These are phyloP conservation scores for Silene noctiflora DNA, from an alignment of 179 eudicot genomes.

Conservation along the genomic window DNA sequence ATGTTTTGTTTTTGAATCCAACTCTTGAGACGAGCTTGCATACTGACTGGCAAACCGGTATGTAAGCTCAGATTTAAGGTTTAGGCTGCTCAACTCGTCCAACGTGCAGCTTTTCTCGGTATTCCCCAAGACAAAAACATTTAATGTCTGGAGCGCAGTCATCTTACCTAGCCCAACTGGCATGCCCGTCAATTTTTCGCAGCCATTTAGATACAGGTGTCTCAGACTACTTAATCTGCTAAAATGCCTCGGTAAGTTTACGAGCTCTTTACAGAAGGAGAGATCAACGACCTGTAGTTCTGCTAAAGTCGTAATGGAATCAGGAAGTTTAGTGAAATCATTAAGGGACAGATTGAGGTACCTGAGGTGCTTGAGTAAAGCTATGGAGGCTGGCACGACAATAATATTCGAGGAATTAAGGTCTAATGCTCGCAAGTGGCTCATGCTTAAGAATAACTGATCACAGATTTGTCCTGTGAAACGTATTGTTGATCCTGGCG, in stretches of 20 bases:
- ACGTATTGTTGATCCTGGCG: neutral
- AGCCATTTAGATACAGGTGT: conserved; percentile 19
- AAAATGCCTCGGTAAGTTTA: conserved; percentile 11
- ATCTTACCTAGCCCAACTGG: conserved; percentile 25
- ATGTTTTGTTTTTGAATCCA: too few species aligned
- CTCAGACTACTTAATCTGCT: conserved; percentile 21
- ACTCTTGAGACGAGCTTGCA: neutral
- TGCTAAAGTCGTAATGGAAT: conserved; percentile 23
- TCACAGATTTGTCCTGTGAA: neutral
- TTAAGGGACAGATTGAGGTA: conserved; percentile 25
- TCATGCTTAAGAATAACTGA: neutral
- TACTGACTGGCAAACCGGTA: conserved; percentile 5
- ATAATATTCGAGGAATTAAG: conserved; percentile 11
- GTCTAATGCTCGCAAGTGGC: conserved; percentile 15
- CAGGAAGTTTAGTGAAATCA: conserved; percentile 17
- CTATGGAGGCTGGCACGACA: conserved; percentile 17
- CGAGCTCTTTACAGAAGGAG: neutral
- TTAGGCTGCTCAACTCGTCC: conserved; percentile 14
- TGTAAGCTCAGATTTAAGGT: conserved; percentile 17
- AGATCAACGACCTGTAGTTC: conserved; percentile 30
- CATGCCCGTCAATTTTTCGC: conserved; percentile 14
- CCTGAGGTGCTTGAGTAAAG: conserved; percentile 27
- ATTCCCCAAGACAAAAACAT: conserved; percentile 26
- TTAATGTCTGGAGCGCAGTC: conserved; percentile 24
- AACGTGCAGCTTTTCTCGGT: conserved; percentile 6